Conservation (phyloP, 805 yeast species). For the Metschnikowia borealis region DNA sequence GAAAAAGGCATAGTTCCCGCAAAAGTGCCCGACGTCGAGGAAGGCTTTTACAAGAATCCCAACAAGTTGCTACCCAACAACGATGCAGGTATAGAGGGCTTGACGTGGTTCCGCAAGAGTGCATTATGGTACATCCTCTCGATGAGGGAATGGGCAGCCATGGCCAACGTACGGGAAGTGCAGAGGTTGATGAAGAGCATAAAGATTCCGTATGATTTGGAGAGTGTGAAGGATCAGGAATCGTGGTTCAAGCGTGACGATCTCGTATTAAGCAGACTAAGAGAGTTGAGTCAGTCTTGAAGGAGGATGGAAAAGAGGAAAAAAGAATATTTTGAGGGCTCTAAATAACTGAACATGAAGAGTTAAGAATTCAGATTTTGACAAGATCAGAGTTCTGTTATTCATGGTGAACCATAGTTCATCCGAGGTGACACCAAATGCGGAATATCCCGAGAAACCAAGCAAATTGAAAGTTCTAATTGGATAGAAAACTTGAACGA, state of each 20-base stretch:
- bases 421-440: no score
- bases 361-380: no score
- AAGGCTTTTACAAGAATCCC: slow-evolving; percentile 31
- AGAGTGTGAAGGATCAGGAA: slow-evolving; percentile 14
- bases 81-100: slow-evolving; percentile 43
- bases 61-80: slow-evolving; percentile 32
- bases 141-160: slow-evolving; percentile 58
- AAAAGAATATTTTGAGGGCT: no score
- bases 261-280: slow-evolving; percentile 24
- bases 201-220: slow-evolving; percentile 16
- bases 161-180: slow-evolving; percentile 27
- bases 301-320: no score
- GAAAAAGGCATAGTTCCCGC: slow-evolving; percentile 8
- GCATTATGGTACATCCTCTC: slow-evolving; percentile 75
- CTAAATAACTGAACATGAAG: no score
- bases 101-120: slow-evolving; percentile 66
- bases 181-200: slow-evolving; percentile 25
- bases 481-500: no score
- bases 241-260: slow-evolving; percentile 35
- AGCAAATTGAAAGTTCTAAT: no score
- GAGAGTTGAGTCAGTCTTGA: background rate
- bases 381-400: no score
- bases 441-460: no score
- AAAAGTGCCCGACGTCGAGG: slow-evolving; percentile 22
- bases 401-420: no score